Base-by-base conservation (phyloP, 2,329 filamentous ascomycete genomes). In the Monosporascus sp. region DNA sequence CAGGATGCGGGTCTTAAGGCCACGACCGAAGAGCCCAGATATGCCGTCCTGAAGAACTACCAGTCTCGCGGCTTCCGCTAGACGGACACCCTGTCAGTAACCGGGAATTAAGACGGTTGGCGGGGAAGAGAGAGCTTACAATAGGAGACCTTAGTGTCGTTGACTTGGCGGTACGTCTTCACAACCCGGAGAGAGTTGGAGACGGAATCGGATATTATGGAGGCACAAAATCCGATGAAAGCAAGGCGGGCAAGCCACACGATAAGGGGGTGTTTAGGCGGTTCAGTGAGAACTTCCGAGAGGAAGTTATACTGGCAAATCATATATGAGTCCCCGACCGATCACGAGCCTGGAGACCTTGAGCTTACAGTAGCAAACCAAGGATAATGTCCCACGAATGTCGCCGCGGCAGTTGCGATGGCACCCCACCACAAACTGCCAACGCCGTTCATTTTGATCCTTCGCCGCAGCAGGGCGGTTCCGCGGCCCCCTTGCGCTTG, bases 361-460 rank as follows among this genome's bases (percentile, higher is more conserved):
- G 5, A 20, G 50, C 67, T 49, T 59, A 75, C 74, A 0, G 75
- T 78, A 9, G 74, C 75, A 53, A 77, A 78, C 75, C 75, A 78
- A 3, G 75, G 75, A 41, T 78, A 78, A 49, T 78, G 72, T 3
- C 75, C 75, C 1, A 75, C 75, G 54, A 78, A 78, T 0, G 75
- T 78, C 0, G 75, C 75, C 1, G 72, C 75, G 0, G 75, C 75
- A 0, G 75, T 78, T 4, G 75, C 75, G 47, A 78, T 65, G 0
- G 75, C 75, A 11, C 75, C 75, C 75, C 75, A 78, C 74, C 75
- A 78, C 9, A 78, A 60, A 51, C 74, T 77, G 2, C 72, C 73
- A 3, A 77, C 27, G 0, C 75, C 75, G 20, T 78, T 62, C 0
- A 65, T 67, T 60, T 73, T 76, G 58, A 77, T 67, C 2, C 75